Conservation (phyloP, 768 basidiomycete species). For the Suillus paluster region DNA sequence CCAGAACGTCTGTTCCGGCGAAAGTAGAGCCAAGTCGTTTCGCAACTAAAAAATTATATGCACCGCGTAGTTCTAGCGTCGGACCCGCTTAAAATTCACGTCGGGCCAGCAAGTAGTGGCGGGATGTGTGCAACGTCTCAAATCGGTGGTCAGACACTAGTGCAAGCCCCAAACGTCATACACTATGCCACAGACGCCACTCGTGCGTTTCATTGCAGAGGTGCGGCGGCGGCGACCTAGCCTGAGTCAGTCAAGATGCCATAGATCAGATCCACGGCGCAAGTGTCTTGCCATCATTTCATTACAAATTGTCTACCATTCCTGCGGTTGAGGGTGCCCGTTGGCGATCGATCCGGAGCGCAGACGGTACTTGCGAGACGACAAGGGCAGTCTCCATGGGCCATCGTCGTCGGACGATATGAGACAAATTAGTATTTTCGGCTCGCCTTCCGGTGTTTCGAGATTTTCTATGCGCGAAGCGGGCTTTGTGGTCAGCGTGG, state of each 20-base stretch:
- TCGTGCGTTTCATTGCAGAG: background rate
- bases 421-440: background rate
- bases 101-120: too few species aligned
- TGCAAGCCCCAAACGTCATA: background rate
- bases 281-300: background rate
- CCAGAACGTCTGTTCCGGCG: background rate
- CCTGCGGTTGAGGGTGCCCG: conserved; percentile 8
- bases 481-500: background rate
- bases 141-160: background rate
- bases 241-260: background rate
- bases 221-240: background rate
- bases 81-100: too few species aligned
- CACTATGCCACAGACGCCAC: background rate
- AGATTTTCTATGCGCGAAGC: background rate
- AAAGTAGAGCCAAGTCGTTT: too few species aligned
- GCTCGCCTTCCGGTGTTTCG: conserved; percentile 1
- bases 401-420: background rate
- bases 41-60: too few species aligned
- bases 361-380: background rate
- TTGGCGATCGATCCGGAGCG: background rate
- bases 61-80: background rate
- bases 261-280: background rate
- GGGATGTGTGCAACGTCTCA: background rate
- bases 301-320: background rate
- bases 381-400: background rate